A percentile compares a stretch with the other conserved stretches of the same genome.
These are phyloP conservation scores for Pisolithus orientalis DNA, from an alignment of 768 basidiomycete genomes.

Conservation along the genomic window DNA sequence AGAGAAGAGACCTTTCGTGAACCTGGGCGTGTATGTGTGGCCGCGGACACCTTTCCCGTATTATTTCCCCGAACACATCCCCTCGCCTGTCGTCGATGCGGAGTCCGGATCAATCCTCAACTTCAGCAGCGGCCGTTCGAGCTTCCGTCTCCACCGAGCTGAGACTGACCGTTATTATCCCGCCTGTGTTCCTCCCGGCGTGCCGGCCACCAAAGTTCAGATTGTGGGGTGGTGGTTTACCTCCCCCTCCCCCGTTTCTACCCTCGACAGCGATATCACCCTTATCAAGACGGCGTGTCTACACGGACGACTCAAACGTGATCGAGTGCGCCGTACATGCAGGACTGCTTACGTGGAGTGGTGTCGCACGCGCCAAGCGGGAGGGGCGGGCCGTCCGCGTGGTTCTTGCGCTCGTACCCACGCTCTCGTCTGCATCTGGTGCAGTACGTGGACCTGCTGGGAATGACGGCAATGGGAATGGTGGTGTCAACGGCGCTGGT, in stretches of 20 bases:
- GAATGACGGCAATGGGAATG: conserved; percentile 17
- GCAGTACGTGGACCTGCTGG: conserved; percentile 30
- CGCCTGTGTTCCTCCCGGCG: conserved; percentile 50
- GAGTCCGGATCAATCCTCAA: conserved; percentile 16
- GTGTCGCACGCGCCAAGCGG: conserved; percentile 31
- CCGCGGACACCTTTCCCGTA: conserved; percentile 28
- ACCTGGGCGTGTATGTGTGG: conserved; percentile 25
- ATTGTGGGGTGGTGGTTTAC: conserved; percentile 67
- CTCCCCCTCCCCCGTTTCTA: conserved; percentile 34
- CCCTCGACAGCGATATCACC: conserved; percentile 19
- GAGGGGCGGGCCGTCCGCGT: conserved; percentile 35
- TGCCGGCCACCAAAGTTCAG: conserved; percentile 46
- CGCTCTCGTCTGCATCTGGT: conserved; percentile 37
- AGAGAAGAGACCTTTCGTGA: conserved; percentile 23
- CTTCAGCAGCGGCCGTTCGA: conserved; percentile 24
- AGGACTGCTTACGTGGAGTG: conserved; percentile 43
- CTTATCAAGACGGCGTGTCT: conserved; percentile 45
- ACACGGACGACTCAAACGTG: conserved; percentile 75
- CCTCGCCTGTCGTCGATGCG: conserved; percentile 19
- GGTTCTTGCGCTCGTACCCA: conserved; percentile 35
- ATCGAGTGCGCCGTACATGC: conserved; percentile 65
- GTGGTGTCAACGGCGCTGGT: conserved; percentile 5
- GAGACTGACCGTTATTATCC: conserved; percentile 50
- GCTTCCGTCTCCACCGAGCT: conserved; percentile 25
- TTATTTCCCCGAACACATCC: conserved; percentile 29